These are phyloP conservation scores for Trichoderma reesei DNA, from an alignment of 495 filamentous ascomycete species.

Conservation along the genomic window DNA sequence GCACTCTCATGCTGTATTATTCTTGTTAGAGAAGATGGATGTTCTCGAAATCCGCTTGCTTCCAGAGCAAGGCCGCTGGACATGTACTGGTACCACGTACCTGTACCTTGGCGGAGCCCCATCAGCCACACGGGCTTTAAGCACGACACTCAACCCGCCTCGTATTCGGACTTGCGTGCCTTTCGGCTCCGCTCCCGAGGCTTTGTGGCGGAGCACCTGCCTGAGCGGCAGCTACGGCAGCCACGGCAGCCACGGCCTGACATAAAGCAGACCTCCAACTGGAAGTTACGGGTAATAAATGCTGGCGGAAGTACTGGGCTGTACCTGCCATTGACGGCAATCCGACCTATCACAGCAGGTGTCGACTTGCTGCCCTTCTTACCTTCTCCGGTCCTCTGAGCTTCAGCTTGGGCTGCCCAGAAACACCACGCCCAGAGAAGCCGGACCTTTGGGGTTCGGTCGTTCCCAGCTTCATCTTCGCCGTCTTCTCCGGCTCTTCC, in stretches of 20 bases:
- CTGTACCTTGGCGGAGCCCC: background rate
- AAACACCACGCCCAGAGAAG: background rate
- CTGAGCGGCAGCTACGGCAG: conserved; percentile 8
- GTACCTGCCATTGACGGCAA: background rate
- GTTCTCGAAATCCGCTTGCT: too few relatives aligned
- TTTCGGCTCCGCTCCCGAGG: conserved; percentile 5
- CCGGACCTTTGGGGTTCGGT: background rate
- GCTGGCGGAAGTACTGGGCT: background rate
- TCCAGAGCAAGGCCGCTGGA: background rate
- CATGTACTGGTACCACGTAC: background rate
- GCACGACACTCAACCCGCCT: background rate
- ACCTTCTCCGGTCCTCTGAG: background rate
- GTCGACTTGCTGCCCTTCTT: background rate
- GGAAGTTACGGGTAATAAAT: background rate
- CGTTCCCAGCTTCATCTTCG: background rate
- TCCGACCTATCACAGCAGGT: background rate
- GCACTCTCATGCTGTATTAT: too few relatives aligned
- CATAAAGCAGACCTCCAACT: background rate
- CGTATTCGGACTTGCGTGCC: conserved; percentile 1
- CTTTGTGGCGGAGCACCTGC: background rate
- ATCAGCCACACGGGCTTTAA: background rate
- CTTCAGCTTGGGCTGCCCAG: background rate
- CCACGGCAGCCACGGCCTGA: background rate
- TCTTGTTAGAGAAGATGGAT: too few relatives aligned
- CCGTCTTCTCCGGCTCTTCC: background rate